Evolutionary conservation across 2,329 filamentous ascomycete species (phyloP), one percentile per base, ranked within the genome.

Genomic region (Pseudogymnoascus sp.): DNA sequence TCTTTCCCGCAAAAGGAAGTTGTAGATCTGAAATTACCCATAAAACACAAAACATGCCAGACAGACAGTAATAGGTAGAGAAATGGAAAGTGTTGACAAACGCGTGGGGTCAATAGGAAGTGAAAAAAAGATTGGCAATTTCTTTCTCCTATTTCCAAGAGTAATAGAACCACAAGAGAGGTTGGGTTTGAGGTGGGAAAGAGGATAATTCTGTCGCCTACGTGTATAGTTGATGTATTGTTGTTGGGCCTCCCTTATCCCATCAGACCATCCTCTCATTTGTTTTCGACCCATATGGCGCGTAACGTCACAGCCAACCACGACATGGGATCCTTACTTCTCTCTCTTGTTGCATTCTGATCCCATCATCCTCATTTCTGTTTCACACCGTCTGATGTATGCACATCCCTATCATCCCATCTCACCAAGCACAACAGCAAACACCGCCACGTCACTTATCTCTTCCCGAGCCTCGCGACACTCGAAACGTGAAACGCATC

Each of bases 401-500:
- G 47, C 47, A 33, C 25, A 33, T 14, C 33, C 47, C 47, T 33
- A 33, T 33, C 47, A 53, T 53, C 47, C 47, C 47, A 53, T 33
- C 47, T 53, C 28, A 53, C 25, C 11, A 53, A 53, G 33, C 47
- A 53, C 47, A 53, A 33, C 47, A 33, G 47, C 47, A 53, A 53
- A 53, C 47, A 33, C 28, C 47, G 47, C 47, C 47, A 53, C 47
- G 47, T 53, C 47, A 53, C 47, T 33, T 33, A 18, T 33, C 15
- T 53, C 15, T 5, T 53, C 25, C 47, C 28, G 9, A 53, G 18
- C 33, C 47, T 53, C 4, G 47, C 47, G 28, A 33, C 18, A 53
- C 47, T 53, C 47, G 47, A 53, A 53, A 53, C 47, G 47, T 53
- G 47, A 53, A 53, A 33, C 47, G 47, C 47, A 53, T 53, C 47